Evolutionary conservation across 2,329 filamentous ascomycete species (phyloP), one percentile per base, ranked within the genome.

Genomic region (Fusarium robinianum): DNA sequence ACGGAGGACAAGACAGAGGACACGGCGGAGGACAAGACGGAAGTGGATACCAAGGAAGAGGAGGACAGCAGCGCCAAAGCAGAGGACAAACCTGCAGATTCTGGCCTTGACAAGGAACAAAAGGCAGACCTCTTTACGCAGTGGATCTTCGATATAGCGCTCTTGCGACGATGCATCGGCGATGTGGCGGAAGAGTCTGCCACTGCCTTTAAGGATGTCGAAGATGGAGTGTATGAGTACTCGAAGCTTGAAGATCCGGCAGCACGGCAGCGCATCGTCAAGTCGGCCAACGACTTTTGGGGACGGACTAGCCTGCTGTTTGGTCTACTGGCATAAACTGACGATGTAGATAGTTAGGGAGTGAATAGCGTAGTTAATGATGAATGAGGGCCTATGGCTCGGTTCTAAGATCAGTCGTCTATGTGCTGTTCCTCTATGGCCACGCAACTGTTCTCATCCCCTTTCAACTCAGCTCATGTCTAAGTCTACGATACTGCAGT

Each of bases 301-400:
- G 88, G 86, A 72, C 82, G 87, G 60, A 94, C 88, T 8, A 85
- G 80, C 65, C 68, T 96, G 51, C 67, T 96, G 17, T 96, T 96
- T 69, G 90, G 87, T 3, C 71, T 95, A 43, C 69, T 96, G 53
- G 76, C 75, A 55, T 77, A 49, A 50, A 14, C n/a, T n/a, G n/a
- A n/a, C n/a, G n/a, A n/a, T n/a, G 14, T 11, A 19, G 18, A 12
- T 11, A n/a, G 19, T 14, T 15, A 5, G 12, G 23, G 18, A 11
- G 30, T 30, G 16, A 18, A 35, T 53, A 65, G 32, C 30, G 17
- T 34, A 50, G 24, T 30, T 30, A 27, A 22, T 34, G 27, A 49
- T 30, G 15, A 16, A 19, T 6, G 42, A n/a, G 15, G 10, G 7
- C 30, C 24, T 17, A 14, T 9, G 30, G 10, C 11, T 38, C 12